These are phyloP conservation scores for Paxillus ammoniavirescens DNA, from an alignment of 768 basidiomycete genomes.

Conservation along the genomic window DNA sequence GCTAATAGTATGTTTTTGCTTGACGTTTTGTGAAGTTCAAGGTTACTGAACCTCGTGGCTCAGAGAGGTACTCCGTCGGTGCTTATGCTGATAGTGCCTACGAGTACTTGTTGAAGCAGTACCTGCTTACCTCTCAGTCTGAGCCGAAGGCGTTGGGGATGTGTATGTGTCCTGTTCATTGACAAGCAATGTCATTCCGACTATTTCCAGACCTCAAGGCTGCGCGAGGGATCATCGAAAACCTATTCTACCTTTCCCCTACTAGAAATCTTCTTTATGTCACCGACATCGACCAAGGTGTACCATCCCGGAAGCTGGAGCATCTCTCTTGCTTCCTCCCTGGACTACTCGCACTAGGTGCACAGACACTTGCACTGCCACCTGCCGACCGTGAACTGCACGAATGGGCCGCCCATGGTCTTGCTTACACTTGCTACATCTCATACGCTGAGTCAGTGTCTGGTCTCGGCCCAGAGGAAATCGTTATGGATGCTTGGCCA, in stretches of 20 bases:
- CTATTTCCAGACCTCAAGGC: slow-evolving; percentile 45
- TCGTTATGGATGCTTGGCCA: slow-evolving; percentile 14
- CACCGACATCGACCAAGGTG: slow-evolving; percentile 43
- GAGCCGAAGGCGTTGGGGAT: slow-evolving; percentile 48
- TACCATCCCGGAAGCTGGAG: slow-evolving; percentile 48
- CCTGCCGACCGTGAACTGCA: slow-evolving; percentile 40
- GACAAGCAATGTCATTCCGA: background rate
- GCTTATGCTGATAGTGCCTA: slow-evolving; percentile 63
- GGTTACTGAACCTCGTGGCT: background rate
- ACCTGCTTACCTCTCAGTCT: slow-evolving; percentile 45
- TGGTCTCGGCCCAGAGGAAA: slow-evolving; percentile 30
- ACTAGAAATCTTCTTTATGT: slow-evolving; percentile 61
- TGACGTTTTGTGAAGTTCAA: background rate
- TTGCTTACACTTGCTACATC: slow-evolving; percentile 57
- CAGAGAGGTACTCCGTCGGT: slow-evolving; percentile 50
- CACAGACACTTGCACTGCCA: slow-evolving; percentile 42
- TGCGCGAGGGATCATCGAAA: slow-evolving; percentile 52
- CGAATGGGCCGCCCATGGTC: slow-evolving; percentile 58
- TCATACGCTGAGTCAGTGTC: slow-evolving; percentile 38
- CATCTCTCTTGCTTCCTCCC: slow-evolving; percentile 73
- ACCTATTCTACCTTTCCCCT: slow-evolving; percentile 56
- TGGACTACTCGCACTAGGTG: slow-evolving; percentile 64
- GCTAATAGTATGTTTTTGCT: slow-evolving; percentile 13
- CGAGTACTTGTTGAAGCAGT: slow-evolving; percentile 69
- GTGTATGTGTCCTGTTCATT: slow-evolving; percentile 39